Evolutionary conservation across 2,329 filamentous ascomycete genomes (phyloP).

Genomic region (Calonectria naviculata): DNA sequence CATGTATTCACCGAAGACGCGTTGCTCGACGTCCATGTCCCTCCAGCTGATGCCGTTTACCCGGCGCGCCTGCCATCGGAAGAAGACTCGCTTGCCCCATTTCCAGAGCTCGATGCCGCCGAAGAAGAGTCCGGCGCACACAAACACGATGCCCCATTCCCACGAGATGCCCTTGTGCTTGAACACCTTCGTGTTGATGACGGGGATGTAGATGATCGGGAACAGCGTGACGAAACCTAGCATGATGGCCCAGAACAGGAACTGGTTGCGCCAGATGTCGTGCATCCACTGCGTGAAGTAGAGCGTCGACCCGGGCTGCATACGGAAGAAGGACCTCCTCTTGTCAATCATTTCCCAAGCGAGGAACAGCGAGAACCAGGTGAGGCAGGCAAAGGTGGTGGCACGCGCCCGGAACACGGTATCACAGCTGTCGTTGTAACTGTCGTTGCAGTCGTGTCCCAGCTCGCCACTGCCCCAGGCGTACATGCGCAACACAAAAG

Average conservation of each 20-base stretch:
- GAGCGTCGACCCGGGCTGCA: conserved; percentile 71
- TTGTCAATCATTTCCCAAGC: conserved; percentile 84
- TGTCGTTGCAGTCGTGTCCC: conserved; percentile 69
- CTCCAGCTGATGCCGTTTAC: conserved; percentile 45
- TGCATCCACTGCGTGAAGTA: conserved; percentile 75
- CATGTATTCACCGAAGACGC: conserved; percentile 53
- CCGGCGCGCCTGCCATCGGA: conserved; percentile 40
- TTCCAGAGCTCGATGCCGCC: conserved; percentile 70
- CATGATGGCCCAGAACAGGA: conserved; percentile 74
- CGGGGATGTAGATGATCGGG: conserved; percentile 68
- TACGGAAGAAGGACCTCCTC: conserved; percentile 79
- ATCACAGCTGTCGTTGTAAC: conserved; percentile 65
- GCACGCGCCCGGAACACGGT: conserved; percentile 77
- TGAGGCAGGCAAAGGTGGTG: conserved; percentile 79
- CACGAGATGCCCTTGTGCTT: conserved; percentile 70
- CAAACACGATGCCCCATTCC: conserved; percentile 72
- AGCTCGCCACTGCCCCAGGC: conserved; percentile 71
- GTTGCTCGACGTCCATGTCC: conserved; percentile 53
- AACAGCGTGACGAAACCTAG: conserved; percentile 61
- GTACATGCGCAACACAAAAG: conserved; percentile 74
- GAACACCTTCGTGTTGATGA: conserved; percentile 68
- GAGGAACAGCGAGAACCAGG: conserved; percentile 81
- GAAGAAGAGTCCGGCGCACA: conserved; percentile 66
- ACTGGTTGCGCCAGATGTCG: conserved; percentile 78
- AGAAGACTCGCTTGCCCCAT: conserved; percentile 62